Percentiles rank a stretch among this genome's conserved stretches.
Evolutionary conservation across 1,284 basidiomycete species (phyloP).

Genomic region (Phellopilus nigrolimitatus): DNA sequence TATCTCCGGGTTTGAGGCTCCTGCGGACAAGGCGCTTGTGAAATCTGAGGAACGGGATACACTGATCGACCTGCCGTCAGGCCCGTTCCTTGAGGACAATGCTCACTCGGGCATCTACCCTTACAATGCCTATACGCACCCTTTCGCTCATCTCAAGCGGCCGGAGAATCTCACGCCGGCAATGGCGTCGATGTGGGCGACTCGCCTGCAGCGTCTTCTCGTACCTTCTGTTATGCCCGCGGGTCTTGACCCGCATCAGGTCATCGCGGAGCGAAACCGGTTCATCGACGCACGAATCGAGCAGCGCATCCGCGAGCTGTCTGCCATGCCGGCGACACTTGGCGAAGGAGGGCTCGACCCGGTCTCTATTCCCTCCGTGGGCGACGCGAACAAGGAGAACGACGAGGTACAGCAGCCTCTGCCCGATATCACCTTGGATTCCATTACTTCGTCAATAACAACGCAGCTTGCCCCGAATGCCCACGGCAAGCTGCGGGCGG

Average conservation of each 20-base stretch:
- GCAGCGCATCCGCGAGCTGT: constrained; percentile 88
- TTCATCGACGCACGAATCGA: constrained; percentile 88
- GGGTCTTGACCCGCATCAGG: constrained; percentile 90
- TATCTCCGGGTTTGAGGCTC: constrained; percentile 16
- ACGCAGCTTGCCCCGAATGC: constrained; percentile 51
- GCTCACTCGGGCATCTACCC: constrained; percentile 83
- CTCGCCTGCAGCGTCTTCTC: constrained; percentile 76
- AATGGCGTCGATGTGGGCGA: constrained; percentile 44
- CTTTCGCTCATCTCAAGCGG: constrained; percentile 72
- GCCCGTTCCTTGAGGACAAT: constrained; percentile 76
- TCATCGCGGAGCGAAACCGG: constrained; percentile 88
- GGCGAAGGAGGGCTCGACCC: constrained; percentile 70
- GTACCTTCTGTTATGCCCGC: constrained; percentile 87
- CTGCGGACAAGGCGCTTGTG: constrained; percentile 25
- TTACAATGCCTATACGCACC: constrained; percentile 91
- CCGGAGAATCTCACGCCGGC: constrained; percentile 51
- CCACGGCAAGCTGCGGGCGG: constrained; percentile 80
- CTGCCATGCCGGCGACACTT: constrained; percentile 77
- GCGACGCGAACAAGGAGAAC: constrained; percentile 44
- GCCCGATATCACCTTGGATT: constrained; percentile 16
- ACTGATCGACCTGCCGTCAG: constrained; percentile 52
- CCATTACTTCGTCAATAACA: constrained; percentile 23
- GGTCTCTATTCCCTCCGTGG: constrained; percentile 37
- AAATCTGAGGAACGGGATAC: constrained; percentile 29
- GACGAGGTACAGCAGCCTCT: constrained; percentile 27